Evolutionary conservation across 1,139 yeast species (phyloP).

Genomic region (Kodamaea sp.): DNA sequence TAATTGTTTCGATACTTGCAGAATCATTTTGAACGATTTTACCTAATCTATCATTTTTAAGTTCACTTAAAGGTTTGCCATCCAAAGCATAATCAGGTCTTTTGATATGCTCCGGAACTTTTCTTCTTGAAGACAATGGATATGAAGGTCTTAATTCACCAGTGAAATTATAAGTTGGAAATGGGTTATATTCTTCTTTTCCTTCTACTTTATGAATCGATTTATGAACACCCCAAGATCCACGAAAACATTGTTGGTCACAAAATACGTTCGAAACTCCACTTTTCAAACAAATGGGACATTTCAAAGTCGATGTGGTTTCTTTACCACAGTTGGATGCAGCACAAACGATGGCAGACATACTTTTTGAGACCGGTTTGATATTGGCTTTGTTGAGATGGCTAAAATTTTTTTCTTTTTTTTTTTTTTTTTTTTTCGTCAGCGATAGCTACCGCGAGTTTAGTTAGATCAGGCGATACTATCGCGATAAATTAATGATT

Average conservation of each 20-base stretch:
- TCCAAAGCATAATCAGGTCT: slow-evolving; percentile 81
- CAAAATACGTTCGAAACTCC: slow-evolving; percentile 68
- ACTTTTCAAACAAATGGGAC: slow-evolving; percentile 86
- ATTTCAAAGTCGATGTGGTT: slow-evolving; percentile 72
- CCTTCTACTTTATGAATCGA: slow-evolving; percentile 47
- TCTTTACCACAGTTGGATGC: slow-evolving; percentile 82
- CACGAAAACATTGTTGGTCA: slow-evolving; percentile 78
- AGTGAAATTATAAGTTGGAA: slow-evolving; percentile 69
- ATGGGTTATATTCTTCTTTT: slow-evolving; percentile 68
- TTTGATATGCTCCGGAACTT: slow-evolving; percentile 66
- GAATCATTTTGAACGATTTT: slow-evolving; percentile 59
- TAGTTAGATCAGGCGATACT: neutral
- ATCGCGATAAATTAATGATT: neutral
- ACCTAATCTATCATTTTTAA: slow-evolving; percentile 64
- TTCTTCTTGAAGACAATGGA: slow-evolving; percentile 72
- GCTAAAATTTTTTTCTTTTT: neutral
- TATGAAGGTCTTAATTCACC: slow-evolving; percentile 77
- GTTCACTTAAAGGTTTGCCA: slow-evolving; percentile 80
- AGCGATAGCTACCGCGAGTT: too few relatives aligned
- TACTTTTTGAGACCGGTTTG: slow-evolving; percentile 2
- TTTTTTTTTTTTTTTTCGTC: too few relatives aligned
- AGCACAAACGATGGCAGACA: slow-evolving; percentile 42
- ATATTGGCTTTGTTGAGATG: neutral
- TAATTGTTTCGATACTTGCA: slow-evolving; percentile 69
- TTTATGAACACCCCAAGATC: slow-evolving; percentile 63